Conservation (phyloP, 2,329 filamentous ascomycete genomes). For the Fusarium oligoseptatum region DNA sequence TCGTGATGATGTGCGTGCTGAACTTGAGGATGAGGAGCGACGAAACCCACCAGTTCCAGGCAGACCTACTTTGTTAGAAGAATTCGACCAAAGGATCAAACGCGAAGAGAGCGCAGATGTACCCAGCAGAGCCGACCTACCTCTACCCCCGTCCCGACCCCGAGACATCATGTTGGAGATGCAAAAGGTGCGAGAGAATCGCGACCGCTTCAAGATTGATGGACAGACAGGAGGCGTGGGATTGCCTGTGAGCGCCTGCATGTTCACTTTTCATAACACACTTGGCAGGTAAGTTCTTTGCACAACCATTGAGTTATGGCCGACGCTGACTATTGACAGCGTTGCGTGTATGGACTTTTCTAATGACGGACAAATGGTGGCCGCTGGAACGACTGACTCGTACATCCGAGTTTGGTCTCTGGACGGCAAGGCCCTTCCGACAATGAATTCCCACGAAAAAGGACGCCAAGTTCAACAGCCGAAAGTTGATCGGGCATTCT, state of each 20-base stretch:
- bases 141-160: slow-evolving; percentile 87
- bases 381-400: slow-evolving; percentile 90
- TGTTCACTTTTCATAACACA: slow-evolving; percentile 99
- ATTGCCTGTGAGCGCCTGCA: slow-evolving; percentile 87
- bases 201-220: slow-evolving; percentile 91
- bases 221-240: slow-evolving; percentile 86
- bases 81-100: slow-evolving; percentile 90
- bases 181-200: slow-evolving; percentile 91
- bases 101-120: slow-evolving; percentile 89
- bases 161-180: slow-evolving; percentile 95
- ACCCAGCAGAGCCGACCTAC: slow-evolving; percentile 82
- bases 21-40: slow-evolving; percentile 88
- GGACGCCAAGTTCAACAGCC: slow-evolving; percentile 71
- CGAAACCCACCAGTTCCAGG: slow-evolving; percentile 79
- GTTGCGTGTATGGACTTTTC: slow-evolving; percentile 97
- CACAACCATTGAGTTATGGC: neutral
- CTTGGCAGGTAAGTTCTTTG: slow-evolving; percentile 78
- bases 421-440: slow-evolving; percentile 84
- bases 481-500: slow-evolving; percentile 87
- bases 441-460: slow-evolving; percentile 71
- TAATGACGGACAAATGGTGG: slow-evolving; percentile 87
- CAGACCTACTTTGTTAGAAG: slow-evolving; percentile 81
- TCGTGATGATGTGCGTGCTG: slow-evolving; percentile 86
- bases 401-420: slow-evolving; percentile 96
- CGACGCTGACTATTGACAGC: slow-evolving; percentile 57